Conservation (phyloP, 768 basidiomycete species). For the Amanita brunnescens region DNA sequence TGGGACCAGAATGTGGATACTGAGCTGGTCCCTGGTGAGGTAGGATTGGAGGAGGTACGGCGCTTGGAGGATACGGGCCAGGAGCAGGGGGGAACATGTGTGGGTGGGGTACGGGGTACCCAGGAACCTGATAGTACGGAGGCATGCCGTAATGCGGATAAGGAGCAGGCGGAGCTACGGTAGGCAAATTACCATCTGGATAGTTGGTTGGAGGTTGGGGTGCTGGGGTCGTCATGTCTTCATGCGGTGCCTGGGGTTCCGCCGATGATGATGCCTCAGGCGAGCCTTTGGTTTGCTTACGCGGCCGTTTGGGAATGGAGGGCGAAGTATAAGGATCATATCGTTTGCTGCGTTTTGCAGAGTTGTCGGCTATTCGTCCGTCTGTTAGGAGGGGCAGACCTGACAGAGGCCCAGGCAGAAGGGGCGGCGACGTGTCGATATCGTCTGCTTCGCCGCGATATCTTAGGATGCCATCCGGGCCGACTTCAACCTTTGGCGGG, state of each 20-base stretch:
- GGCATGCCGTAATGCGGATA: constrained; percentile 23
- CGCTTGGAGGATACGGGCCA: constrained; percentile 1
- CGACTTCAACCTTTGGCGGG: constrained; percentile 82
- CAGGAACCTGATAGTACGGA: constrained; percentile 3
- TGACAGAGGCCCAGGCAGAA: constrained; percentile 32
- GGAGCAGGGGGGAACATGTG: constrained; percentile 2
- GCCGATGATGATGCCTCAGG: constrained; percentile 7
- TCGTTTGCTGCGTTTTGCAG: constrained; percentile 31
- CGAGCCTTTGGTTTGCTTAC: constrained; percentile 23
- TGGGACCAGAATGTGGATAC: background rate
- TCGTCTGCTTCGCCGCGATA: constrained; percentile 85
- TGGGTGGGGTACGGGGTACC: constrained; percentile 6
- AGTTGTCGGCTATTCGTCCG: constrained; percentile 29
- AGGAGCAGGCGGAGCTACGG: constrained; percentile 13
- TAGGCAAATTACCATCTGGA: constrained; percentile 17
- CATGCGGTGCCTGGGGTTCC: constrained; percentile 1
- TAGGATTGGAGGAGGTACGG: background rate
- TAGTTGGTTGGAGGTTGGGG: constrained; percentile 17
- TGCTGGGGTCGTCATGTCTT: constrained; percentile 4
- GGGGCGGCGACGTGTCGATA: constrained; percentile 34
- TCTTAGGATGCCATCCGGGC: constrained; percentile 70
- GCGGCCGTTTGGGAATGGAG: constrained; percentile 24
- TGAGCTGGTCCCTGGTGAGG: constrained; percentile 1
- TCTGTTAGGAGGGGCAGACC: constrained; percentile 43
- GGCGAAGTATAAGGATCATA: constrained; percentile 32